These are phyloP conservation scores for Mollisiaceae sp. DNA, from an alignment of 2,329 filamentous ascomycete genomes.

Conservation along the genomic window DNA sequence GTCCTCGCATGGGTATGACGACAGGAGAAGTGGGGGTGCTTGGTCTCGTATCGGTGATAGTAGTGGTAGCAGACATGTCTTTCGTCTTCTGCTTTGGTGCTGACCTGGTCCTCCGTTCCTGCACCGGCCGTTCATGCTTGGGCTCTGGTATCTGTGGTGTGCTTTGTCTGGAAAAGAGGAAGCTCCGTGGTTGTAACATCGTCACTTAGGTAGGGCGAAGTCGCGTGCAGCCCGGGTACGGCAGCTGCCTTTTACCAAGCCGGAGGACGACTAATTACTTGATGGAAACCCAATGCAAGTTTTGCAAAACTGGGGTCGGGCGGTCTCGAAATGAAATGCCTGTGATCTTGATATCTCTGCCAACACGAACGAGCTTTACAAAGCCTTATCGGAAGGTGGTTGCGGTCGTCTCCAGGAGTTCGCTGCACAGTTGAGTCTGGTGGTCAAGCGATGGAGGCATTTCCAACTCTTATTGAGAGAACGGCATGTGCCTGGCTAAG, in stretches of 20 bases:
- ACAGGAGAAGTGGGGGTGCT: constrained; percentile 39
- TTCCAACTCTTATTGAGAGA: not conserved
- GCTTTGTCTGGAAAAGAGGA: constrained; percentile 33
- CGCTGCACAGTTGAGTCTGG: constrained; percentile 26
- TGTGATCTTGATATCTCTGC: not conserved
- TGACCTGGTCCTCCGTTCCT: constrained; percentile 24
- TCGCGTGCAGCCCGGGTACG: constrained; percentile 26
- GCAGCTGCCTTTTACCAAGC: constrained; percentile 20
- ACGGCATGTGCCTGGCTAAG: not conserved
- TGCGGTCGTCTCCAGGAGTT: constrained; percentile 20
- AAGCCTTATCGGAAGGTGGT: constrained; percentile 29
- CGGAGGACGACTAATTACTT: constrained; percentile 13
- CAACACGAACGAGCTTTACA: not conserved
- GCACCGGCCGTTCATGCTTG: constrained; percentile 28
- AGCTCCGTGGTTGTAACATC: constrained; percentile 38
- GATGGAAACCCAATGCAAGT: constrained; percentile 12
- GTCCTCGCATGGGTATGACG: constrained; percentile 39
- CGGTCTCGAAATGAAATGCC: not conserved
- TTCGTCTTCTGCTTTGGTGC: constrained; percentile 20
- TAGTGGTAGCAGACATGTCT: constrained; percentile 20
- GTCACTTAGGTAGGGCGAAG: constrained; percentile 20
- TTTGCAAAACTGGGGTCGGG: constrained; percentile 1
- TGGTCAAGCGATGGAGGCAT: constrained; percentile 11
- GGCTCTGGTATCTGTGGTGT: constrained; percentile 24
- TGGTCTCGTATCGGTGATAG: constrained; percentile 26